phyloP scores from a whole-genome alignment of 768 basidiomycete genomes.

The Daedalea quercina region DNA sequence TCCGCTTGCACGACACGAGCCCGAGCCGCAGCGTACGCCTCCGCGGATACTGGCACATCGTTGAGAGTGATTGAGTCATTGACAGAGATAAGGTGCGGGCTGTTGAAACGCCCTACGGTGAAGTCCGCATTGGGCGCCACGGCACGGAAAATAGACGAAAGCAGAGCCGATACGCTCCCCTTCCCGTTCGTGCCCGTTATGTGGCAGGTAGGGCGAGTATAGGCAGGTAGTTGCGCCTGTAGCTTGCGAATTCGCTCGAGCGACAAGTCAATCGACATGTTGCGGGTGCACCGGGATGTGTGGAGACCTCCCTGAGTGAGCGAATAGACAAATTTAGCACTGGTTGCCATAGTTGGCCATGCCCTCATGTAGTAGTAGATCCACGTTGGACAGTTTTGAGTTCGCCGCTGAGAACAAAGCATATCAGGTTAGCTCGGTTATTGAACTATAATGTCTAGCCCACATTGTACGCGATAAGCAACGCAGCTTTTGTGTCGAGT shows the following conservation, averaged over 20 bases:
- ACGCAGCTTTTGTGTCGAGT: too few relatives aligned
- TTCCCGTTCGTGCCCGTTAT: slow-evolving; percentile 97
- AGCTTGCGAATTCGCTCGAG: slow-evolving; percentile 53
- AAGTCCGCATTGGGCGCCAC: slow-evolving; percentile 37
- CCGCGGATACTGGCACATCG: slow-evolving; percentile 40
- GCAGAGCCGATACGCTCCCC: slow-evolving; percentile 81
- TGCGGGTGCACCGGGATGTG: neutral
- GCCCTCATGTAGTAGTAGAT: too few relatives aligned
- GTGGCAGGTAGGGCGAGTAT: slow-evolving; percentile 80
- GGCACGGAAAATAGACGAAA: slow-evolving; percentile 66
- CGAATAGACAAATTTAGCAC: too few relatives aligned
- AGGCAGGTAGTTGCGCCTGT: slow-evolving; percentile 46
- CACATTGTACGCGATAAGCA: too few relatives aligned
- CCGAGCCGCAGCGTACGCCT: slow-evolving; percentile 41
- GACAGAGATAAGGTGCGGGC: slow-evolving; percentile 79
- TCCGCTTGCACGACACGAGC: slow-evolving; percentile 43
- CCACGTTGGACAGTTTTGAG: too few relatives aligned
- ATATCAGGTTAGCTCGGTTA: too few relatives aligned
- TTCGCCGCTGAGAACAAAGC: too few relatives aligned
- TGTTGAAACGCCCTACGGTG: slow-evolving; percentile 80
- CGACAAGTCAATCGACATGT: slow-evolving; percentile 58
- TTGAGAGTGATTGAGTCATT: slow-evolving; percentile 74
- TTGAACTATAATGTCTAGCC: too few relatives aligned
- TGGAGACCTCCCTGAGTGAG: too few relatives aligned
- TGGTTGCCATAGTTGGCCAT: too few relatives aligned